Evolutionary conservation across 441 rosid genomes (phyloP).

Genomic region (Euphorbia celastroides): DNA sequence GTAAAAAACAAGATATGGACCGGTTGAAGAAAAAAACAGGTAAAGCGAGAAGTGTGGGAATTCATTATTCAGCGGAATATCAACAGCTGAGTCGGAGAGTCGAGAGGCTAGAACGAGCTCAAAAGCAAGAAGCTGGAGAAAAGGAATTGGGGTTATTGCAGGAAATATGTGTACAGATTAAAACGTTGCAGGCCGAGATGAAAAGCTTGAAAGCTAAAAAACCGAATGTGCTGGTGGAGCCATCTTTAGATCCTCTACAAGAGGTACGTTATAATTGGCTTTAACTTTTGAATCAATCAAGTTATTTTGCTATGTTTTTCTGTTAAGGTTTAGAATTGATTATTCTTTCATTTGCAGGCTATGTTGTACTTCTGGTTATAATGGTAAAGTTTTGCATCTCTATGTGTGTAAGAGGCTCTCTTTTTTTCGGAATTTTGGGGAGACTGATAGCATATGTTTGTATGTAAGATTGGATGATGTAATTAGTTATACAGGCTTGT

Average conservation of each 20-base stretch:
- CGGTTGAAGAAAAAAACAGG: slow-evolving; percentile 27
- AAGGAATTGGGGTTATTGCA: slow-evolving; percentile 49
- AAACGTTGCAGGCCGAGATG: slow-evolving; percentile 52
- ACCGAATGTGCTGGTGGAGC: slow-evolving; percentile 27
- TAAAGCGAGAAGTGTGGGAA: slow-evolving; percentile 28
- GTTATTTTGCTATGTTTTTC: background rate
- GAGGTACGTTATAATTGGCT: slow-evolving; percentile 37
- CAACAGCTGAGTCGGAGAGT: slow-evolving; percentile 43
- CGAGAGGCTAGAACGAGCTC: slow-evolving; percentile 50
- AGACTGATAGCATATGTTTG: background rate
- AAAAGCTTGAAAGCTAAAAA: slow-evolving; percentile 40
- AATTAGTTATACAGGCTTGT: background rate
- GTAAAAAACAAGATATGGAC: slow-evolving; percentile 16
- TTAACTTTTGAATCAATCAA: background rate
- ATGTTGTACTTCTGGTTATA: slow-evolving; percentile 80
- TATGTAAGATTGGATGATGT: no score
- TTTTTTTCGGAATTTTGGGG: no score
- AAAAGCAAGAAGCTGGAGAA: slow-evolving; percentile 35
- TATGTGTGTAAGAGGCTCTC: no score
- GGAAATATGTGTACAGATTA: slow-evolving; percentile 62
- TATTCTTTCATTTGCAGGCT: slow-evolving; percentile 45
- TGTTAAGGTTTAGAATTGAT: background rate
- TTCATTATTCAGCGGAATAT: slow-evolving; percentile 28
- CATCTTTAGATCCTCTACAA: slow-evolving; percentile 26
- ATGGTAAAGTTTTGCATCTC: background rate